A percentile compares a stretch with the other conserved stretches of the same genome.
Evolutionary conservation across 2,329 filamentous ascomycete species (phyloP).

Genomic region (Annulohypoxylon truncatum): DNA sequence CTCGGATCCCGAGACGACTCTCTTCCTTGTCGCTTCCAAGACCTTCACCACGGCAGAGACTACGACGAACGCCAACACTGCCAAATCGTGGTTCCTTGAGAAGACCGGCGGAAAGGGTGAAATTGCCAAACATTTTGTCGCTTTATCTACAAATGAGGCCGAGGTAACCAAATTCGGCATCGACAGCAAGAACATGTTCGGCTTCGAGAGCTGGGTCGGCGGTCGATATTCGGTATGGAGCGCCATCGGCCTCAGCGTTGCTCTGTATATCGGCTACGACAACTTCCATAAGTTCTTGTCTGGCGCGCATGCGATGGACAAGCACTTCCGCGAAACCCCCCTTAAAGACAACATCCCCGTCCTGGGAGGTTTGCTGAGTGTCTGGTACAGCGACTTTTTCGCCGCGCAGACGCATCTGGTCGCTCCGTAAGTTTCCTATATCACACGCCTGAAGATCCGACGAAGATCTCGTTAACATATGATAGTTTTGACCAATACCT

Average conservation of each 20-base stretch:
- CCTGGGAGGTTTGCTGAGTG: constrained; percentile 90
- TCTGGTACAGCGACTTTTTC: constrained; percentile 99
- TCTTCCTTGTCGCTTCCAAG: constrained; percentile 98
- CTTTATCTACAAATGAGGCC: constrained; percentile 92
- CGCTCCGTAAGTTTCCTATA: constrained; percentile 76
- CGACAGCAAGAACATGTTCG: constrained; percentile 99
- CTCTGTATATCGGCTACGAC: constrained; percentile 94
- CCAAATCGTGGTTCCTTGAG: constrained; percentile 96
- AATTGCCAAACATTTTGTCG: constrained; percentile 98
- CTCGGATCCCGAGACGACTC: constrained; percentile 96
- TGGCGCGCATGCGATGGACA: constrained; percentile 97
- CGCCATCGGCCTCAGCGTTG: constrained; percentile 94
- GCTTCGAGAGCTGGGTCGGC: constrained; percentile 98
- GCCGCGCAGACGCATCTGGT: constrained; percentile 97
- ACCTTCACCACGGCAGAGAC: constrained; percentile 99
- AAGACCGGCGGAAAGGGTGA: constrained; percentile 79
- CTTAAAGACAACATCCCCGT: constrained; percentile 95
- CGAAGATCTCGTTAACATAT: neutral
- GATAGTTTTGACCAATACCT: constrained; percentile 95
- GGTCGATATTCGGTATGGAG: constrained; percentile 99
- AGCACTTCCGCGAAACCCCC: constrained; percentile 93
- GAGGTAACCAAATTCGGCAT: constrained; percentile 99
- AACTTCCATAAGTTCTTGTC: constrained; percentile 97
- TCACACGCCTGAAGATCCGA: neutral
- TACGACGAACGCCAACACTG: constrained; percentile 94